These are phyloP conservation scores for Orbilia brochopaga DNA, from an alignment of 2,329 filamentous ascomycete genomes.

Conservation along the genomic window DNA sequence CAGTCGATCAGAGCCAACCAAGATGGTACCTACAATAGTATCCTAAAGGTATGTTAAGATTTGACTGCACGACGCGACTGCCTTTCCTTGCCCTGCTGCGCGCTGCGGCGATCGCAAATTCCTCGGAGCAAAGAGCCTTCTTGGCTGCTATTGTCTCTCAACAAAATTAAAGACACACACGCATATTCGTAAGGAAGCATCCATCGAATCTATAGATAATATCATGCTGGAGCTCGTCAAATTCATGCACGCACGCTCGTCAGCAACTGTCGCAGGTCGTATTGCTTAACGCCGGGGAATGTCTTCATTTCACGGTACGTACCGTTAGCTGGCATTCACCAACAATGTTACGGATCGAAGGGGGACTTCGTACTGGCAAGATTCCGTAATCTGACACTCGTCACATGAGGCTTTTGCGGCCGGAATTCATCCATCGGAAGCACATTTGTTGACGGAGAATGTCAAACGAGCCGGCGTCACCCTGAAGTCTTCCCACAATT, in stretches of 20 bases:
- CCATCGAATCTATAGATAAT: neutral
- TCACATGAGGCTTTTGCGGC: conserved; percentile 26
- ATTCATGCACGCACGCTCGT: conserved; percentile 9
- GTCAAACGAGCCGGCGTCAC: conserved; percentile 23
- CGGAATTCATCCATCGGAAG: conserved; percentile 5
- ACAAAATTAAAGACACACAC: conserved; percentile 13
- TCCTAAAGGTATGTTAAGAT: too few species aligned
- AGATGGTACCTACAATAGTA: too few species aligned
- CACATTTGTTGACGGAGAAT: conserved; percentile 10
- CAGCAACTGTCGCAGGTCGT: neutral
- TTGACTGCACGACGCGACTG: too few species aligned
- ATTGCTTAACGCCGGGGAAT: conserved; percentile 46
- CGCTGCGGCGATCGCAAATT: conserved; percentile 30
- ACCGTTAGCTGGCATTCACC: neutral
- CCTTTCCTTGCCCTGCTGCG: too few species aligned
- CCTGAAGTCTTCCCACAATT: conserved; percentile 13
- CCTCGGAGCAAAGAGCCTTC: neutral
- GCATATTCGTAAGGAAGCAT: neutral
- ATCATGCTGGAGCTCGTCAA: too few species aligned
- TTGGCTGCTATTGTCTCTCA: conserved; percentile 25
- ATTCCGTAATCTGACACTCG: conserved; percentile 1
- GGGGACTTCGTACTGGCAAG: neutral
- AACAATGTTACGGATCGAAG: neutral
- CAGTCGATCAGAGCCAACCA: too few species aligned
- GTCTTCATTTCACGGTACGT: conserved; percentile 1